Conservation (phyloP, 768 basidiomycete genomes). For the Calocybe indica region DNA sequence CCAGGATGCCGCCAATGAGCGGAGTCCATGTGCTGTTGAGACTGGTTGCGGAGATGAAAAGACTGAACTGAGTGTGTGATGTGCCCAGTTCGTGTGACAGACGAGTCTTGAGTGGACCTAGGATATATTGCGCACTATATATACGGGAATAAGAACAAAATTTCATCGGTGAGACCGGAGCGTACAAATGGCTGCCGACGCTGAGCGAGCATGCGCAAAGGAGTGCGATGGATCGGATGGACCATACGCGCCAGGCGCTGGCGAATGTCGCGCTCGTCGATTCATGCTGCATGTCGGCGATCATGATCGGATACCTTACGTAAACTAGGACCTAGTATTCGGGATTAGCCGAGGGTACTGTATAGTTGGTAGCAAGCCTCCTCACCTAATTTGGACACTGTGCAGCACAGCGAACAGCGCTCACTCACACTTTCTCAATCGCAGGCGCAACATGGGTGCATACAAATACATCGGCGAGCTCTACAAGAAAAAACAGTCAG, state of each 20-base stretch:
- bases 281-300: no score
- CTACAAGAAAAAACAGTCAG: constrained; percentile 98
- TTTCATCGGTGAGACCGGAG: background rate
- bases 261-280: no score
- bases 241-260: constrained; percentile 26
- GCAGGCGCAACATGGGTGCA: constrained; percentile 67
- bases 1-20: constrained; percentile 67
- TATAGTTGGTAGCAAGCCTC: no score
- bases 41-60: constrained; percentile 72
- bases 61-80: constrained; percentile 70
- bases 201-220: constrained; percentile 70
- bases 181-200: constrained; percentile 74
- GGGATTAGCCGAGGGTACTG: no score
- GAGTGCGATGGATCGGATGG: constrained; percentile 56
- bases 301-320: no score
- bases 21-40: constrained; percentile 74
- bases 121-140: constrained; percentile 65
- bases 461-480: constrained; percentile 97
- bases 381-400: no score
- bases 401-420: no score
- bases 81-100: constrained; percentile 66
- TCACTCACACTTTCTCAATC: no score
- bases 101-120: constrained; percentile 74
- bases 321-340: no score
- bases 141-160: background rate